Evolutionary conservation across 2,329 filamentous ascomycete genomes (phyloP).

Genomic region (Akanthomyces lecanii): DNA sequence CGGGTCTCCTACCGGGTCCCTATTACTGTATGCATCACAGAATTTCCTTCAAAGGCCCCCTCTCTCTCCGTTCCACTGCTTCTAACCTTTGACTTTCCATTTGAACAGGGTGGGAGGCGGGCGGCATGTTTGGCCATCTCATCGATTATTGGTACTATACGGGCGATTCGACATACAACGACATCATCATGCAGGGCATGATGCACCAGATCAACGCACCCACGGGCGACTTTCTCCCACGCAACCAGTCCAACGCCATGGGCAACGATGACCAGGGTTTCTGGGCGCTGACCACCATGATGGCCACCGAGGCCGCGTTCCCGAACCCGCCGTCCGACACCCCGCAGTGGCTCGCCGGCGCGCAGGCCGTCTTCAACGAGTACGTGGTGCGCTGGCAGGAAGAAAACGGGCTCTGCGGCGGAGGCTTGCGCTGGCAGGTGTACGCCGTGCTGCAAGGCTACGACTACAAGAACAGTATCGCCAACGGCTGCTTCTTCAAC

Average conservation of each 20-base stretch:
- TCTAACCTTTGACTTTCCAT: slow-evolving; percentile 16
- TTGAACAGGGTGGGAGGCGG: slow-evolving; percentile 56
- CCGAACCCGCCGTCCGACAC: slow-evolving; percentile 55
- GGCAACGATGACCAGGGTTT: slow-evolving; percentile 70
- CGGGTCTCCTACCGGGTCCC: slow-evolving; percentile 54
- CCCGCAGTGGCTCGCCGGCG: slow-evolving; percentile 70
- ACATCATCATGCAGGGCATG: slow-evolving; percentile 50
- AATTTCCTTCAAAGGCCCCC: slow-evolving; percentile 14
- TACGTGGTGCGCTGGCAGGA: slow-evolving; percentile 70
- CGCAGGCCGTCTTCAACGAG: slow-evolving; percentile 75
- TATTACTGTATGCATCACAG: slow-evolving; percentile 56
- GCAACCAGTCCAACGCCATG: slow-evolving; percentile 48
- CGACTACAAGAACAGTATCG: slow-evolving; percentile 65
- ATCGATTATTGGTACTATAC: slow-evolving; percentile 65
- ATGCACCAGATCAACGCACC: slow-evolving; percentile 49
- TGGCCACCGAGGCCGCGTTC: slow-evolving; percentile 66
- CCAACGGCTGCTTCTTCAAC: slow-evolving; percentile 68
- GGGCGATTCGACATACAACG: slow-evolving; percentile 56
- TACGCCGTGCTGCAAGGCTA: slow-evolving; percentile 70
- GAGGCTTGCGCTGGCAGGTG: slow-evolving; percentile 83
- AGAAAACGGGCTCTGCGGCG: slow-evolving; percentile 49
- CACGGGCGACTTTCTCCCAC: slow-evolving; percentile 54
- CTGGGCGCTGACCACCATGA: slow-evolving; percentile 70
- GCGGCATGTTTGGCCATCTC: slow-evolving; percentile 59
- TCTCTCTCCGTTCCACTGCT: slow-evolving; percentile 25